Evolutionary conservation across 768 basidiomycete species (phyloP), one percentile per base, ranked within the genome.

Genomic region (Lentinula lateritia): DNA sequence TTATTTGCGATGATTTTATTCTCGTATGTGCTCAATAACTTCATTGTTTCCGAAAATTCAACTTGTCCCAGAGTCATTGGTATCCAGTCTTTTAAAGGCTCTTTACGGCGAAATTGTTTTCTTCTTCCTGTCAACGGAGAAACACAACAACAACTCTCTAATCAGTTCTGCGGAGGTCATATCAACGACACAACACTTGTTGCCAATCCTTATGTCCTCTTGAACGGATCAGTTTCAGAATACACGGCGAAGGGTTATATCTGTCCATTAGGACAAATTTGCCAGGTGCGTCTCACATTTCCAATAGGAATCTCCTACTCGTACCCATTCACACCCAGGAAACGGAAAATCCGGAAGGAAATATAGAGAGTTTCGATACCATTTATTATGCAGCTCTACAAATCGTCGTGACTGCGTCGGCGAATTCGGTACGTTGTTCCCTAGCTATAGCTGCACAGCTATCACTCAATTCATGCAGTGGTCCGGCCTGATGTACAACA

Each of bases 41-140:
- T 38, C 52, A 43, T 28, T 59, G 52, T 18, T n/a, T 60, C 32
- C 46, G 7, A 48, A 6, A 48, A 42, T 20, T 55, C 9, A 34
- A 34, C 32, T 52, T 42, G 10, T 32, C 1, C 36, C 39, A 91
- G 92, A 3, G 90, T 98, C 68, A 90, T 97, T 61, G 95, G 96
- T n/a, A 84, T 97, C 1, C 93, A 98, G 66, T 85, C 92, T 0
- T 99, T 99, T 78, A 86, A 88, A 61, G 94, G 93, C 0, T 95
- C 93, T 1, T 78, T 91, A 45, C 79, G 87, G 16, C 82, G 90
- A 7, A 80, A 78, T 1, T 92, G 90, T 66, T 75, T 80, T 52
- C 75, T 91, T 43, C 66, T 71, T 16, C 78, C 87, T 3, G 79
- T 77, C 1, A 74, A 82, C 1, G 89, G 87, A 0, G 86, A 86